Percentiles rank a stretch among this genome's conserved stretches.
Conservation (phyloP, 2,329 filamentous ascomycete genomes). For the Cladosporium halotolerans region DNA sequence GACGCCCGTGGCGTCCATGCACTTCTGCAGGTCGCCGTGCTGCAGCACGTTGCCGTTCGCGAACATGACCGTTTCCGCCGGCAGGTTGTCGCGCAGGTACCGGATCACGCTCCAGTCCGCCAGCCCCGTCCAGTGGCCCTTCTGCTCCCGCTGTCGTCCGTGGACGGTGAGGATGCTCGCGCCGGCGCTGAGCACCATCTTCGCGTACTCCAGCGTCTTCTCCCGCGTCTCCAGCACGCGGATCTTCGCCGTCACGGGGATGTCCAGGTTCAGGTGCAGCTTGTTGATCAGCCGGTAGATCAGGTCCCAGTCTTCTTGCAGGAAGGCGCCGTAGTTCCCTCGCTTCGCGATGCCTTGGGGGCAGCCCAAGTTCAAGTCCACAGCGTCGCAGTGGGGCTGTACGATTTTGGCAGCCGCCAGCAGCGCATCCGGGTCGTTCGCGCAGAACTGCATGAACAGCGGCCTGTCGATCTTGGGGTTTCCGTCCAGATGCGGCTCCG, state of each 20-base stretch:
- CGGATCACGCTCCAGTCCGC: constrained; percentile 87
- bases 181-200: constrained; percentile 77
- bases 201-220: constrained; percentile 80
- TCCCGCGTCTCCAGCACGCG: constrained; percentile 81
- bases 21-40: constrained; percentile 68
- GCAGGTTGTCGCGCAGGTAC: constrained; percentile 75
- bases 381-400: constrained; percentile 83
- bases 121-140: constrained; percentile 88
- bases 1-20: constrained; percentile 75
- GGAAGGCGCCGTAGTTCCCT: constrained; percentile 86
- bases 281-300: constrained; percentile 76
- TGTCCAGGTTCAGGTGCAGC: constrained; percentile 68
- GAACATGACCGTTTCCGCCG: constrained; percentile 84
- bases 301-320: constrained; percentile 86
- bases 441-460: constrained; percentile 94
- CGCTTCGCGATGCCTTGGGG: constrained; percentile 90
- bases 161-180: constrained; percentile 93
- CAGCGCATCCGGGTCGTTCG: constrained; percentile 74
- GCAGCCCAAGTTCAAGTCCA: constrained; percentile 92
- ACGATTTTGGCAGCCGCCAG: constrained; percentile 72
- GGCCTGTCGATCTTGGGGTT: constrained; percentile 79
- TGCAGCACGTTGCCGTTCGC: constrained; percentile 93
- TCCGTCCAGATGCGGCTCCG: constrained; percentile 67
- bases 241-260: constrained; percentile 94
- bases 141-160: constrained; percentile 81